Evolutionary conservation across 805 yeast species (phyloP).

Genomic region (Candida manassasensis): DNA sequence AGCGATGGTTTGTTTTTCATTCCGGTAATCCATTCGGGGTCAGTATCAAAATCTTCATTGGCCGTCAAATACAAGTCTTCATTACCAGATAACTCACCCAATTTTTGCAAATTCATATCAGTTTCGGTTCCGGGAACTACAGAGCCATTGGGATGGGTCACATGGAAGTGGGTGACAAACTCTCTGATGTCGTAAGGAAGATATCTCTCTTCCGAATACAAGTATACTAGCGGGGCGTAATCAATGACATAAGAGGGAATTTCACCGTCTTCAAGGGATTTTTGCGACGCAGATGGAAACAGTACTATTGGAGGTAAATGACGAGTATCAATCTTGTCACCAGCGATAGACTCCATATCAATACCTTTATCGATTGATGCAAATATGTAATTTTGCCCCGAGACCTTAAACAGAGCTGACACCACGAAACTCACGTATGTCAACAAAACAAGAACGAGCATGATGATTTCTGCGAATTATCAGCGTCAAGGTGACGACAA

Average conservation of each 20-base stretch:
- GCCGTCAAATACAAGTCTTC: conserved; percentile 56
- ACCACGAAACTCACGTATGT: too few species aligned
- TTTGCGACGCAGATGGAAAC: conserved; percentile 27
- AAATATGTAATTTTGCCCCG: conserved; percentile 1
- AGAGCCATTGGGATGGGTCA: conserved; percentile 49
- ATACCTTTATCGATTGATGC: not conserved
- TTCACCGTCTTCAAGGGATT: conserved; percentile 45
- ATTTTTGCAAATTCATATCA: conserved; percentile 26
- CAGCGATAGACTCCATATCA: too few species aligned
- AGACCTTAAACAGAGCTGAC: not conserved
- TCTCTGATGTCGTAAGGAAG: conserved; percentile 76
- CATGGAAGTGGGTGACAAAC: conserved; percentile 62
- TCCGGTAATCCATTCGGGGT: conserved; percentile 87
- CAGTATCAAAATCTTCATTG: conserved; percentile 59
- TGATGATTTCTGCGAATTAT: too few species aligned
- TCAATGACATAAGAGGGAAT: conserved; percentile 62
- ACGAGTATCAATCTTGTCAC: not conserved
- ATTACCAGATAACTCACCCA: conserved; percentile 24
- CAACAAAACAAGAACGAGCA: too few species aligned
- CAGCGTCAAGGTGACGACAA: too few species aligned
- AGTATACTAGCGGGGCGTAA: conserved; percentile 72
- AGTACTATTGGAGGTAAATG: conserved; percentile 35
- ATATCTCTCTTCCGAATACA: conserved; percentile 85
- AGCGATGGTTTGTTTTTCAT: conserved; percentile 59
- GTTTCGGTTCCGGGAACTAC: conserved; percentile 28